phyloP scores from a whole-genome alignment of 2,329 filamentous ascomycete genomes.

The Pestalotiopsis sp. region DNA sequence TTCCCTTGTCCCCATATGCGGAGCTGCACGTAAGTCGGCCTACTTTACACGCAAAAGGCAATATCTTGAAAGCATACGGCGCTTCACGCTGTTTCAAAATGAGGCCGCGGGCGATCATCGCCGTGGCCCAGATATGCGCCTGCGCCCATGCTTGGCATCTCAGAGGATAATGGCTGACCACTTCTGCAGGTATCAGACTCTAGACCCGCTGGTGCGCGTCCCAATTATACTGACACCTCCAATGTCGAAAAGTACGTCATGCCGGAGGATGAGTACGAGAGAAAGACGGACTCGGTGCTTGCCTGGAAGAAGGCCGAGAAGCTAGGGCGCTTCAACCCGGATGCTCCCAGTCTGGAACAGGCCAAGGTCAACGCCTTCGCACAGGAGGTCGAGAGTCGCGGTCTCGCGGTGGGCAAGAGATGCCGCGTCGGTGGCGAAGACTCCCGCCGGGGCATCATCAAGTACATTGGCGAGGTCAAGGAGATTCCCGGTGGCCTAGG shows the following conservation, averaged over 20 bases:
- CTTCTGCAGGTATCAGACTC: constrained; percentile 72
- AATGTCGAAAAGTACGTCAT: constrained; percentile 88
- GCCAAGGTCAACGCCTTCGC: constrained; percentile 70
- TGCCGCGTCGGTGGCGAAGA: constrained; percentile 71
- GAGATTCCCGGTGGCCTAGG: constrained; percentile 70
- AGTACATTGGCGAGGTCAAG: constrained; percentile 73
- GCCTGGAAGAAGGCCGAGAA: constrained; percentile 96
- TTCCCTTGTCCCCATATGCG: constrained; percentile 72
- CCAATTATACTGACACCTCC: constrained; percentile 80
- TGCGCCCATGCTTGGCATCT: not conserved
- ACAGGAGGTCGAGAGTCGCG: constrained; percentile 70
- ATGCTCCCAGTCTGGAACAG: constrained; percentile 73
- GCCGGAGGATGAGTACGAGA: constrained; percentile 83
- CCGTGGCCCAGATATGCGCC: not conserved
- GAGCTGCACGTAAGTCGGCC: constrained; percentile 73
- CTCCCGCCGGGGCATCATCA: constrained; percentile 67
- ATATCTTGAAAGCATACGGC: not conserved
- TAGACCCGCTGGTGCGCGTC: constrained; percentile 73
- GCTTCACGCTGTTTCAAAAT: not conserved
- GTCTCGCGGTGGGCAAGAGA: constrained; percentile 64
- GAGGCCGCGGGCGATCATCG: not conserved
- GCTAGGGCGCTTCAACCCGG: constrained; percentile 93
- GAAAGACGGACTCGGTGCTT: constrained; percentile 83
- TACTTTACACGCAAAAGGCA: not conserved
- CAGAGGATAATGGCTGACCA: constrained; percentile 3